Evolutionary conservation across 2,329 filamentous ascomycete genomes (phyloP).

Genomic region (Fusarium algeriense): DNA sequence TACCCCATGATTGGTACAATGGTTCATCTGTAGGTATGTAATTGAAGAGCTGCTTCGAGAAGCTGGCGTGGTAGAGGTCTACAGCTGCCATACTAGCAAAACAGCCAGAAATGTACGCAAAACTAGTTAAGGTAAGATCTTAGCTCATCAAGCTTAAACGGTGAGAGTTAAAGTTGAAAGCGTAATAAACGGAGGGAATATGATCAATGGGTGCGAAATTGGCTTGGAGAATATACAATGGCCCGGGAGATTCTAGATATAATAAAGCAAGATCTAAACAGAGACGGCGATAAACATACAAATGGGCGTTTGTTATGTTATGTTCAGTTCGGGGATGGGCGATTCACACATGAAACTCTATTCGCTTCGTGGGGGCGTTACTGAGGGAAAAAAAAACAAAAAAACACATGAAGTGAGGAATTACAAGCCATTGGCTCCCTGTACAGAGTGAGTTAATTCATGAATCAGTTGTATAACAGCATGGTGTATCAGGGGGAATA

Average conservation of each 20-base stretch:
- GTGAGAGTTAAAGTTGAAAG: neutral
- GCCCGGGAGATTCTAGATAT: neutral
- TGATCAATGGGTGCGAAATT: neutral
- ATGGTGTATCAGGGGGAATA: neutral
- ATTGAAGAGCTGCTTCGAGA: slow-evolving; percentile 27
- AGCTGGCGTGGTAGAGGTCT: slow-evolving; percentile 28
- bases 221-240: neutral
- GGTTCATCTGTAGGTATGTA: neutral
- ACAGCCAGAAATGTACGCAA: neutral
- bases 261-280: slow-evolving; percentile 4
- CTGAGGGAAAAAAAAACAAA: neutral
- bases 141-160: slow-evolving; percentile 8
- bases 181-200: neutral
- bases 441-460: neutral
- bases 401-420: slow-evolving; percentile 7
- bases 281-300: slow-evolving; percentile 22
- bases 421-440: slow-evolving; percentile 24
- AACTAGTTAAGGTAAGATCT: slow-evolving; percentile 16
- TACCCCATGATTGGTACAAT: slow-evolving; percentile 4
- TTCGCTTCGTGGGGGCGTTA: slow-evolving; percentile 5
- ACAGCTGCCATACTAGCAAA: slow-evolving; percentile 24
- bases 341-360: slow-evolving; percentile 32
- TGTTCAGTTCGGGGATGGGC: slow-evolving; percentile 2
- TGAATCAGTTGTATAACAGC: slow-evolving; percentile 5
- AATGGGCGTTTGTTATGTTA: slow-evolving; percentile 19